phyloP scores from a whole-genome alignment of 1,139 yeast genomes.

The Kurtzmaniella quercitrusa region DNA sequence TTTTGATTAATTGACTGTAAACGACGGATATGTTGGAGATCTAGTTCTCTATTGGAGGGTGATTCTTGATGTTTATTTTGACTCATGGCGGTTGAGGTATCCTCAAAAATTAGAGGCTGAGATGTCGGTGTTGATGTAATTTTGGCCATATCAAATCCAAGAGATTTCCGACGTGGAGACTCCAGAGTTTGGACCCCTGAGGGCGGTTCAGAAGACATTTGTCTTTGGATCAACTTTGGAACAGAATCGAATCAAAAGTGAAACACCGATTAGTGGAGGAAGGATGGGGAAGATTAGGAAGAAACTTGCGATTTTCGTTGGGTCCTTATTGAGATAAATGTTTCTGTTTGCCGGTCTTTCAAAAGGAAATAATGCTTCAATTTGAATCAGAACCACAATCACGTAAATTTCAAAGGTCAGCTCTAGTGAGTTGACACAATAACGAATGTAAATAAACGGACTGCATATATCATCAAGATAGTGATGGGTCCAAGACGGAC shows the following conservation, averaged over 20 bases:
- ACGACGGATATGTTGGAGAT: slow-evolving; percentile 6
- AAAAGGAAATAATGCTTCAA: too few relatives aligned
- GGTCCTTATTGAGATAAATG: too few relatives aligned
- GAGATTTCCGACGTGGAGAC: not conserved
- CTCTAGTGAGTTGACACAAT: not conserved
- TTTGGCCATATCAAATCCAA: slow-evolving; percentile 1
- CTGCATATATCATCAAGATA: not conserved
- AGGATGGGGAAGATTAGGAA: too few relatives aligned
- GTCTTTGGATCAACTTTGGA: not conserved
- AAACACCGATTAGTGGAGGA: too few relatives aligned
- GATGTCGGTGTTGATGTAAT: not conserved
- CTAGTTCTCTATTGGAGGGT: slow-evolving; percentile 2
- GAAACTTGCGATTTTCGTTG: too few relatives aligned
- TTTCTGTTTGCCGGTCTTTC: too few relatives aligned
- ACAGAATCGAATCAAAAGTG: not conserved
- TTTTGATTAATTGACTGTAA: slow-evolving; percentile 1
- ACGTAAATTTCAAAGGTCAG: not conserved
- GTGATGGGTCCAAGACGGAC: too few relatives aligned
- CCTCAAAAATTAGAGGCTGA: too few relatives aligned
- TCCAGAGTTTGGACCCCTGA: not conserved
- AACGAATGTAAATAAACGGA: not conserved
- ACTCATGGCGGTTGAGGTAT: not conserved
- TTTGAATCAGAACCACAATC: too few relatives aligned
- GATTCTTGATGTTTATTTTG: not conserved
- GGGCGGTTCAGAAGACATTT: not conserved